phyloP scores from a whole-genome alignment of 805 yeast genomes.

The Ogataea populi-albae region DNA sequence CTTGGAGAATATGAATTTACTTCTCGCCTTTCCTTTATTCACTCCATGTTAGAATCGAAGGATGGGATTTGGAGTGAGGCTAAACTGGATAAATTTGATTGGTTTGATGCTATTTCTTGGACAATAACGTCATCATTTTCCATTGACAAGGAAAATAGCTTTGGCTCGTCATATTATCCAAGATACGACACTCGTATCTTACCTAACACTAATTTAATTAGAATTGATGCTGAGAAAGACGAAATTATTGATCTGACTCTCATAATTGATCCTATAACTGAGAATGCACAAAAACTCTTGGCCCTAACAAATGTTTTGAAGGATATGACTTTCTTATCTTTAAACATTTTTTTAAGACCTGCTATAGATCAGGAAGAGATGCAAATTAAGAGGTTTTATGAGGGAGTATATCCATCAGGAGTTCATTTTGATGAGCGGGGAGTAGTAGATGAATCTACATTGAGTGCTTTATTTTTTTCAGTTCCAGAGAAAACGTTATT shows the following conservation, averaged over 20 bases:
- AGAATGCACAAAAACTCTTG: slow-evolving; percentile 60
- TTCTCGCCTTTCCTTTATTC: slow-evolving; percentile 36
- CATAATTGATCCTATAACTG: slow-evolving; percentile 70
- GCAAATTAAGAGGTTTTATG: slow-evolving; percentile 58
- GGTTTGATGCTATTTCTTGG: slow-evolving; percentile 26
- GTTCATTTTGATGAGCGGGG: slow-evolving; percentile 34
- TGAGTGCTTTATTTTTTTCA: slow-evolving; percentile 36
- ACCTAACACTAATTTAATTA: slow-evolving; percentile 5
- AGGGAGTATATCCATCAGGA: slow-evolving; percentile 38
- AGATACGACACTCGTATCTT: slow-evolving; percentile 16
- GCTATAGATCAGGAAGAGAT: slow-evolving; percentile 34
- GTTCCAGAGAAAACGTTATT: slow-evolving; percentile 55
- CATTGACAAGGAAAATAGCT: slow-evolving; percentile 30
- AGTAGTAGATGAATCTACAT: slow-evolving; percentile 22
- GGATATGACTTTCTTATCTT: slow-evolving; percentile 49
- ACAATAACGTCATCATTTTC: slow-evolving; percentile 22
- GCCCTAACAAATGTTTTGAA: slow-evolving; percentile 38
- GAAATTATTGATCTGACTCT: slow-evolving; percentile 49
- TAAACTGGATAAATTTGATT: slow-evolving; percentile 15
- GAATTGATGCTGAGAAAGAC: slow-evolving; percentile 5
- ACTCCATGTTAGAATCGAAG: slow-evolving; percentile 4
- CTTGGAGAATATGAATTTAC: slow-evolving; percentile 46
- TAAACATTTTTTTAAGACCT: slow-evolving; percentile 61
- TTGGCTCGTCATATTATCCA: slow-evolving; percentile 18
- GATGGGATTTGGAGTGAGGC: slow-evolving; percentile 1